These are phyloP conservation scores for Ceratocystis eucalypticola DNA, from an alignment of 2,329 filamentous ascomycete species.

Conservation along the genomic window DNA sequence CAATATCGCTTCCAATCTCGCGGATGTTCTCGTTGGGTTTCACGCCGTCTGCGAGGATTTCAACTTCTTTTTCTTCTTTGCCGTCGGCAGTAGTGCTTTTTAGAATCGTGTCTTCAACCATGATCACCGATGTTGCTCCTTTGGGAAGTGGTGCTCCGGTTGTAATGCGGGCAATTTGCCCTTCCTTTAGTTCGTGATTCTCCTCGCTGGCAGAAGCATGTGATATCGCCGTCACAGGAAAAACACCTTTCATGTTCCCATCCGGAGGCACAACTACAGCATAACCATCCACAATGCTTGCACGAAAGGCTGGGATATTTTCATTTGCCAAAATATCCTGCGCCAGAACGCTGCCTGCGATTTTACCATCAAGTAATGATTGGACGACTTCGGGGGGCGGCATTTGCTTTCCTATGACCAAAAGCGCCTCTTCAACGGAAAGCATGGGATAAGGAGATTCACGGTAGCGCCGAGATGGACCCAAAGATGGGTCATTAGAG, in stretches of 20 bases:
- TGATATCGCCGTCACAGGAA: slow-evolving; percentile 74
- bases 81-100: slow-evolving; percentile 64
- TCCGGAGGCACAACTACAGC: slow-evolving; percentile 57
- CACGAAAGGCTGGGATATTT: slow-evolving; percentile 80
- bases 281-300: slow-evolving; percentile 95
- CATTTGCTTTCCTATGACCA: slow-evolving; percentile 57
- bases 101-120: slow-evolving; percentile 78
- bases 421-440: slow-evolving; percentile 66
- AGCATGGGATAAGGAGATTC: slow-evolving; percentile 89
- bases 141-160: slow-evolving; percentile 84
- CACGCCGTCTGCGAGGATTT: slow-evolving; percentile 68
- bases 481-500: slow-evolving; percentile 48
- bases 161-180: slow-evolving; percentile 78
- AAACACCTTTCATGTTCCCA: slow-evolving; percentile 59
- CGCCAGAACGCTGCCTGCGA: slow-evolving; percentile 69
- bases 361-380: slow-evolving; percentile 45
- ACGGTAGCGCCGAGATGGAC: slow-evolving; percentile 58
- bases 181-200: slow-evolving; percentile 46
- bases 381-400: slow-evolving; percentile 46
- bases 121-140: slow-evolving; percentile 81
- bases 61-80: slow-evolving; percentile 72
- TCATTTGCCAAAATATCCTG: slow-evolving; percentile 69
- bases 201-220: slow-evolving; percentile 66
- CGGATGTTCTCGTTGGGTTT: slow-evolving; percentile 74
- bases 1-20: slow-evolving; percentile 79